Percentiles rank a stretch among this genome's conserved stretches.
These are phyloP conservation scores for Lasiodiplodia sp. DNA, from an alignment of 2,329 filamentous ascomycete species.

Conservation along the genomic window DNA sequence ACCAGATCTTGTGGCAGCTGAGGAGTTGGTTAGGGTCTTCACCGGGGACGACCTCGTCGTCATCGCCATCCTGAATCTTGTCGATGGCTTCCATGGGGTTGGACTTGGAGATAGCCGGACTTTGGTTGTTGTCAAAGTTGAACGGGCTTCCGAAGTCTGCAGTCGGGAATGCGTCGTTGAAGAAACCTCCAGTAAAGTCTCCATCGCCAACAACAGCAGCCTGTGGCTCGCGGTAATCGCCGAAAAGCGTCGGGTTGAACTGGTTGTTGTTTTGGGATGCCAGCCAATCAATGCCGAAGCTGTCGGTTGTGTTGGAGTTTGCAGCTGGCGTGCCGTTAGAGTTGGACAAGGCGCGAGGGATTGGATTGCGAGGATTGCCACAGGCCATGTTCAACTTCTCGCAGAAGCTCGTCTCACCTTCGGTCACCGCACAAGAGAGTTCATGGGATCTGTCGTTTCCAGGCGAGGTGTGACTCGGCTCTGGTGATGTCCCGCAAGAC, in stretches of 20 bases:
- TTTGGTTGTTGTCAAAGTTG: slow-evolving; percentile 62
- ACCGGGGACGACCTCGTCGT: slow-evolving; percentile 68
- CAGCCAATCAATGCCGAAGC: slow-evolving; percentile 74
- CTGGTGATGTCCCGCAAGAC: slow-evolving; percentile 78
- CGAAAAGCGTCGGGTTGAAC: slow-evolving; percentile 92
- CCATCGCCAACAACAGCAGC: slow-evolving; percentile 75
- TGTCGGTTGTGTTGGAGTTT: slow-evolving; percentile 37
- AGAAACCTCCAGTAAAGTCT: slow-evolving; percentile 73
- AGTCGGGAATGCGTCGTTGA: slow-evolving; percentile 78
- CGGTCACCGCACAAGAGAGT: slow-evolving; percentile 56
- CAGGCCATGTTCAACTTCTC: slow-evolving; percentile 65
- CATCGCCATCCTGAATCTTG: slow-evolving; percentile 73
- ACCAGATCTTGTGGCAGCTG: slow-evolving; percentile 94
- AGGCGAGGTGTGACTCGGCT: slow-evolving; percentile 76
- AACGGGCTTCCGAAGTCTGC: slow-evolving; percentile 82
- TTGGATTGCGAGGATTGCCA: slow-evolving; percentile 60
- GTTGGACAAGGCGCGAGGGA: slow-evolving; percentile 57
- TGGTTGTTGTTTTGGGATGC: slow-evolving; percentile 81
- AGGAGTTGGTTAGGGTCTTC: slow-evolving; percentile 70
- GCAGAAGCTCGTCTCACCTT: slow-evolving; percentile 62
- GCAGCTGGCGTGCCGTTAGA: slow-evolving; percentile 51
- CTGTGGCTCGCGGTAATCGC: slow-evolving; percentile 89
- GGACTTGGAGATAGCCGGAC: slow-evolving; percentile 55
- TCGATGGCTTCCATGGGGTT: slow-evolving; percentile 82
- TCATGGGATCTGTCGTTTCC: slow-evolving; percentile 68